Percentiles rank a stretch among this genome's conserved stretches.
phyloP scores from a whole-genome alignment of 2,329 filamentous ascomycete species.

The Alternaria tenuissima region DNA sequence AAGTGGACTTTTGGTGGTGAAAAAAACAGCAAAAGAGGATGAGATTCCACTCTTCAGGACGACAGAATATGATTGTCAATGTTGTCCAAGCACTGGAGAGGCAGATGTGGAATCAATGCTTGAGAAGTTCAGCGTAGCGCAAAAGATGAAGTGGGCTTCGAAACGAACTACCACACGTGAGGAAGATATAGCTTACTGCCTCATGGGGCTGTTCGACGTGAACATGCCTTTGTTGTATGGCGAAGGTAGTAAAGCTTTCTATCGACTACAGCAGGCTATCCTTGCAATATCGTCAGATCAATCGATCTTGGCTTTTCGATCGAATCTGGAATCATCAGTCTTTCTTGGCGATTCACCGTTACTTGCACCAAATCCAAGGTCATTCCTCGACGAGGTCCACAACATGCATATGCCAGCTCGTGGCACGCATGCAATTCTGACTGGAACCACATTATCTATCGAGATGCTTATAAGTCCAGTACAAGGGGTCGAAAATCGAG shows the following conservation, averaged over 20 bases:
- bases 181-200: constrained; percentile 29
- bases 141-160: background rate
- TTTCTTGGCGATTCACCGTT: background rate
- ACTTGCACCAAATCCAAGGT: background rate
- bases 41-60: background rate
- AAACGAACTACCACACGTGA: constrained; percentile 12
- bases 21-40: too few relatives aligned
- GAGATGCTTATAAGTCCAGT: background rate
- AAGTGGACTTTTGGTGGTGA: too few relatives aligned
- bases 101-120: background rate
- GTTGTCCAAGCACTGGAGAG: background rate
- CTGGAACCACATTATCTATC: background rate
- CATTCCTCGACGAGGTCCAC: background rate
- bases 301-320: background rate
- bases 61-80: background rate
- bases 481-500: too few relatives aligned
- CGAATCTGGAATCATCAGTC: background rate
- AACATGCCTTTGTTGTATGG: constrained; percentile 34
- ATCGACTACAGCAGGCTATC: constrained; percentile 28
- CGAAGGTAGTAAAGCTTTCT: constrained; percentile 32
- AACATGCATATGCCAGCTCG: background rate
- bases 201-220: constrained; percentile 30
- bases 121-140: background rate
- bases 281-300: constrained; percentile 4
- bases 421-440: background rate